A percentile compares a stretch with the other conserved stretches of the same genome.
phyloP scores from a whole-genome alignment of 352 stramenopile genomes.

The Globisporangium middletonii region DNA sequence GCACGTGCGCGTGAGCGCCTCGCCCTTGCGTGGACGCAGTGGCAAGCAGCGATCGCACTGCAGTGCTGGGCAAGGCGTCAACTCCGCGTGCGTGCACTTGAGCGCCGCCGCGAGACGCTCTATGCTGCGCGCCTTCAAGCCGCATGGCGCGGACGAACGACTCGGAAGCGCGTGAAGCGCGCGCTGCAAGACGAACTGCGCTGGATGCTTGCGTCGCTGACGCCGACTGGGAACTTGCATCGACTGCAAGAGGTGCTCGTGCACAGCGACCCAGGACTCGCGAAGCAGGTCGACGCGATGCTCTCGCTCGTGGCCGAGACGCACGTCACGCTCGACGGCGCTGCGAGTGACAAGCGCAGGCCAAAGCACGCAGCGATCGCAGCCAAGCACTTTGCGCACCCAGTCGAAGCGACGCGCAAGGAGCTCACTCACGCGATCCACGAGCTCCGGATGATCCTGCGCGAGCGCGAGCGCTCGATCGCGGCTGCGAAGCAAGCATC shows the following conservation, averaged over 20 bases:
- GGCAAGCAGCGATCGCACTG: slow-evolving; percentile 25
- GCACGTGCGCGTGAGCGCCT: slow-evolving; percentile 25
- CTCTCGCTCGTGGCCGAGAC: slow-evolving; percentile 55
- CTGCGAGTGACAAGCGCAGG: slow-evolving; percentile 12
- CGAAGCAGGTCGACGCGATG: slow-evolving; percentile 35
- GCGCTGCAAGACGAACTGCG: slow-evolving; percentile 37
- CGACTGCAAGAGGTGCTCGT: slow-evolving; percentile 43
- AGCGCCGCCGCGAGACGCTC: slow-evolving; percentile 10
- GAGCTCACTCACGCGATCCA: slow-evolving; percentile 48
- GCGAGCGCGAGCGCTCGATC: slow-evolving; percentile 22
- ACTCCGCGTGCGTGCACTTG: slow-evolving; percentile 17
- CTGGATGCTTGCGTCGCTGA: slow-evolving; percentile 33
- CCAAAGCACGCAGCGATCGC: slow-evolving; percentile 30
- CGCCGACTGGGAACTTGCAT: slow-evolving; percentile 54
- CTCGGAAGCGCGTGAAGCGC: slow-evolving; percentile 31
- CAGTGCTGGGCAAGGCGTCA: slow-evolving; percentile 27
- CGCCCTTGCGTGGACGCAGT: slow-evolving; percentile 26
- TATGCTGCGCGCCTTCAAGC: slow-evolving; percentile 38
- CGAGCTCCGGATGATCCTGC: slow-evolving; percentile 26
- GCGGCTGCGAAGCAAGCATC: slow-evolving; percentile 25
- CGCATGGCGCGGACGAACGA: slow-evolving; percentile 33
- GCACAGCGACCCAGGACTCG: slow-evolving; percentile 23
- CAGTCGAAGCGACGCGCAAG: slow-evolving; percentile 31
- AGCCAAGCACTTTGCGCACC: slow-evolving; percentile 20
- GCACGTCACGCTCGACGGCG: slow-evolving; percentile 28